phyloP scores from a whole-genome alignment of 2,329 filamentous ascomycete genomes.

The Sclerotinia nivalis region DNA sequence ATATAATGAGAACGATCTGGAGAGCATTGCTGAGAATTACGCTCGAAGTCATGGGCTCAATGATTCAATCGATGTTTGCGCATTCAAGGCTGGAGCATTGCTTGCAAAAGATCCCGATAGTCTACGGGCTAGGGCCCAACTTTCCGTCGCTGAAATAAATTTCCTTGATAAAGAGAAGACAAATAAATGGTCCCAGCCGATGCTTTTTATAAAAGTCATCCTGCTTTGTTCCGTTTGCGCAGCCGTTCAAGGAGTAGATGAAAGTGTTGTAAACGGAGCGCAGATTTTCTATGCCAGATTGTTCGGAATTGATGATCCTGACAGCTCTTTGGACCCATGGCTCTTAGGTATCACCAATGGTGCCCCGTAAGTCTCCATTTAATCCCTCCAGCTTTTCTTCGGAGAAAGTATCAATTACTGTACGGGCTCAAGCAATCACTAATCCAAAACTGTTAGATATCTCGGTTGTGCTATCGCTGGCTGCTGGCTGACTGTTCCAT shows the following conservation, averaged over 20 bases:
- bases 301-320: constrained; percentile 58
- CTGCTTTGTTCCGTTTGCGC: constrained; percentile 66
- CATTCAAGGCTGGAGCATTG: constrained; percentile 60
- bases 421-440: not conserved
- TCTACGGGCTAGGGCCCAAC: constrained; percentile 45
- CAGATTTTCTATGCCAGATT: constrained; percentile 63
- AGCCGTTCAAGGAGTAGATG: constrained; percentile 70
- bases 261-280: constrained; percentile 69
- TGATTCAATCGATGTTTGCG: constrained; percentile 56
- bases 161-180: constrained; percentile 61
- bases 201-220: constrained; percentile 52
- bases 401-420: not conserved
- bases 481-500: constrained; percentile 72
- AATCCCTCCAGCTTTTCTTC: not conserved
- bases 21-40: constrained; percentile 49
- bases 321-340: constrained; percentile 52
- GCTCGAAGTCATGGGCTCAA: constrained; percentile 56
- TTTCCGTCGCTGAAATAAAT: constrained; percentile 59
- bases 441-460: constrained; percentile 43
- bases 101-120: constrained; percentile 51
- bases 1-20: constrained; percentile 1
- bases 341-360: constrained; percentile 63
- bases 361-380: constrained; percentile 44
- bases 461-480: constrained; percentile 68
- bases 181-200: constrained; percentile 69